Evolutionary conservation across 164 flowering plant genomes (phyloP), one percentile per base, ranked within the genome.

Genomic region (Berberis vulgaris): DNA sequence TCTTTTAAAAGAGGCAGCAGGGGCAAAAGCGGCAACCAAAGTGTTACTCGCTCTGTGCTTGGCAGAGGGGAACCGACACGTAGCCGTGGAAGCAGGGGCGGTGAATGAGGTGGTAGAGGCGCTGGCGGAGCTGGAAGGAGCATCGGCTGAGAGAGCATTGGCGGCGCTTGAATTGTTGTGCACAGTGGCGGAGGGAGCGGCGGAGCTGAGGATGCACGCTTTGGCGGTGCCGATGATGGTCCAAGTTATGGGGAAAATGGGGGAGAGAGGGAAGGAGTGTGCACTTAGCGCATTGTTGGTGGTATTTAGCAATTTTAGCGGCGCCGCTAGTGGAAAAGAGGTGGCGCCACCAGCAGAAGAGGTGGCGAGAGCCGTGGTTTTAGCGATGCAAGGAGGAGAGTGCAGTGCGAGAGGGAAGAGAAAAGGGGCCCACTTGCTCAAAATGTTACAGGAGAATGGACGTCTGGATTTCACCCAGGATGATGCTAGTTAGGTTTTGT

Each of bases 161-260:
- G 96, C 98, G 50, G 95, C 83, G 59, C 73, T 92, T 62, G 96
- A 89, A 75, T 80, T 92, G 49, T 75, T 89, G 65, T 92, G 96
- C 61, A 87, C 87, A 68, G 86, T 86, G 64, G 69, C 74, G 54
- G 96, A 92, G 65, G 98, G 96, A 8, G 88, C 83, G 10, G 88
- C 80, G 63, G 93, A 80, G 78, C 70, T 86, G 11, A 65, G 93
- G 57, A 72, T 79, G 1, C 96, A 92, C 65, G 95, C 96, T 6
- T 78, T 92, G 66, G 84, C 89, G 3, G 95, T 89, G 72, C 98
- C 96, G 5, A 81, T 85, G 77, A 82, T 92, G 84, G 88, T 92
- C 63, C 76, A 79, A 47, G 77, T 84, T 73, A 81, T 89, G 85
- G 86, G 84, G 49, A 79, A 67, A 59, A 72, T 79, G 80, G 81